Evolutionary conservation across 768 basidiomycete species (phyloP), one percentile per base, ranked within the genome.

Genomic region (Collybia sordida): DNA sequence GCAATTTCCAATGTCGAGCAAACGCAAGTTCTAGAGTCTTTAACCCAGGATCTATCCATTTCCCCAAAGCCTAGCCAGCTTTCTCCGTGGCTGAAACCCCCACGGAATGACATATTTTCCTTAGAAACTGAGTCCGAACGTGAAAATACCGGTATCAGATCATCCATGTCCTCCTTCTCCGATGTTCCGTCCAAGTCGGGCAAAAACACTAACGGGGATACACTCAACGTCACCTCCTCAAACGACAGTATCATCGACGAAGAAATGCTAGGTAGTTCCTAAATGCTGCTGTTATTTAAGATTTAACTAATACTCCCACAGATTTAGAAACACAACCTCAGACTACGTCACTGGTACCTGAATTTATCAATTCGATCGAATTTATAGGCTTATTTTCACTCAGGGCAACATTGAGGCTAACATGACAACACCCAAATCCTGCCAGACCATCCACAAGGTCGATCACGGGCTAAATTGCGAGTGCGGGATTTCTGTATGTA

Each of bases 391-490:
- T 12, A 31, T 46, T 15, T 27, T 35, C 15, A n/a, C 19, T 24
- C 50, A 28, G 15, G 45, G 59, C 25, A 35, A 23, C 15, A 50
- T 54, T 12, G 52, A 57, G 42, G 49, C 47, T 49, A 38, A 35
- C 51, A 42, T 51, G 45, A 47, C 52, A 42, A 59, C 54, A 19
- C 48, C 44, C 11, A 60, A 56, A 50, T 45, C 52, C 19, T 34
- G 41, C 9, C 50, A 57, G 24, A 51, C 9, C 31, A 55, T 7
- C 18, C 47, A 25, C 17, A 7, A 59, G 27, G 63, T 58, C 8
- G 75, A 79, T 52, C 67, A 66, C 8, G 75, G 69, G 2, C 55
- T 86, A 19, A 68, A 82, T n/a, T 91, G 90, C 57, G 85, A 87
- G 54, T 92, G 90, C 58, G 83, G 79, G 4, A 74, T 88, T 47